Evolutionary conservation across 768 basidiomycete species (phyloP), one percentile per base, ranked within the genome.

Genomic region (Tylopilus intermedius): DNA sequence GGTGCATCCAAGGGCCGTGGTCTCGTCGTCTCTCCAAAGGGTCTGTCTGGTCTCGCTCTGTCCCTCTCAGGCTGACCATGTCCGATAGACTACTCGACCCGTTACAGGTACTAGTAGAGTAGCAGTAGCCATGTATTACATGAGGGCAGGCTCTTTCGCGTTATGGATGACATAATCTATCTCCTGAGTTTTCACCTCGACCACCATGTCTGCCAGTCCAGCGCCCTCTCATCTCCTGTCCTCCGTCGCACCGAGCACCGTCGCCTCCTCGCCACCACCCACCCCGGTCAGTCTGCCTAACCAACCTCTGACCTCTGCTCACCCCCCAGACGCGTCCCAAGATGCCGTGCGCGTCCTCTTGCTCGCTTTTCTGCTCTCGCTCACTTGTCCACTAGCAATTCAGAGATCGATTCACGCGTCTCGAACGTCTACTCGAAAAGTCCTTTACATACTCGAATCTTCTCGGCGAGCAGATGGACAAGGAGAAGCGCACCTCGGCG

Each of bases 1-100:
- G 96, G 96, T 29, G 96, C 96, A 1, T 93, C 93, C 2, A 97
- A 97, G 64, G 96, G 95, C 11, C 87, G 95, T 50, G 94, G 96
- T 90, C 76, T 98, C 29, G 95, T 98, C 32, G 94, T 96, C 13
- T 94, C 94, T 0, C 94, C 94, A 0, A 94, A 93, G 79, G 94
- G 94, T 90, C 22, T 26, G 78, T 67, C 14, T 8, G 0, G 9
- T 2, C 2, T 24, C 18, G 0, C n/a, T 14, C 27, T 8, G 4
- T 22, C 2, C 24, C 30, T 47, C 52, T 50, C 13, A 54, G 29
- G 2, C 11, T 11, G 24, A 24, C 24, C 30, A 30, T 30, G 7
- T 27, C 11, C 13, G 4, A 5, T 64, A 89, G 88, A 90, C 65
- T 90, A 90, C 62, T 90, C 88, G 18, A 90, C 88, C 7, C 79